Base-by-base conservation (phyloP, 2,329 filamentous ascomycete genomes). In the Aureobasidium uvarum region DNA sequence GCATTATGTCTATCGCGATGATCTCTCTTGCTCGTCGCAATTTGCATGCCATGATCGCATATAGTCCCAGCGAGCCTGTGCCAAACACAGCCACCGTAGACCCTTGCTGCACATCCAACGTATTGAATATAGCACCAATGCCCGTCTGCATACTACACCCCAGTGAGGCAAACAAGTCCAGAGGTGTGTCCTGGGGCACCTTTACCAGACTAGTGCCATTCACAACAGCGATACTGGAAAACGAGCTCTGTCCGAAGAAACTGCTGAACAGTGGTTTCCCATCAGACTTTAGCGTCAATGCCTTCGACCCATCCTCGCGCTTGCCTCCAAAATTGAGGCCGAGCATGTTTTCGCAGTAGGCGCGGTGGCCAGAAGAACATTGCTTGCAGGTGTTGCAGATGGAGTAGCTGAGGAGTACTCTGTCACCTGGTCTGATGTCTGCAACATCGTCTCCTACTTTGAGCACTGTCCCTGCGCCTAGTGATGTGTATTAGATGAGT, bases 61-160 rank as follows among this genome's bases (percentile, higher is more conserved):
- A 74, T 43, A 83, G 71, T 1, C 81, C 80, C 0, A 84, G 79
- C 10, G 79, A 80, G 6, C 80, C 79, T 0, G 81, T 73, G 5
- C 80, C 81, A 33, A 81, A 72, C 52, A 82, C 73, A 25, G 77
- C 73, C 39, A 82, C 71, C 7, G 74, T 69, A 64, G 81, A 78
- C 0, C 72, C 68, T 5, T 71, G 66, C 7, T 70, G 72, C 0
- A 76, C 76, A 28, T 77, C 69, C 0, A 77, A 75, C 18, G 77
- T 75, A 56, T 79, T 78, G 58, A 76, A 66, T 4, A 79, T 73
- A 8, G 77, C 75, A 5, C 77, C 80, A 46, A 72, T 74, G 8
- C 80, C 80, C 2, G 80, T 81, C 68, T 81, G 77, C 43, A 81
- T 76, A 2, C 79, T 80, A 67, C 80, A 82, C 6, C 80, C 80